These are phyloP conservation scores for Ambrosia artemisiifolia DNA, from an alignment of 129 eudicot genomes.

Conservation along the genomic window DNA sequence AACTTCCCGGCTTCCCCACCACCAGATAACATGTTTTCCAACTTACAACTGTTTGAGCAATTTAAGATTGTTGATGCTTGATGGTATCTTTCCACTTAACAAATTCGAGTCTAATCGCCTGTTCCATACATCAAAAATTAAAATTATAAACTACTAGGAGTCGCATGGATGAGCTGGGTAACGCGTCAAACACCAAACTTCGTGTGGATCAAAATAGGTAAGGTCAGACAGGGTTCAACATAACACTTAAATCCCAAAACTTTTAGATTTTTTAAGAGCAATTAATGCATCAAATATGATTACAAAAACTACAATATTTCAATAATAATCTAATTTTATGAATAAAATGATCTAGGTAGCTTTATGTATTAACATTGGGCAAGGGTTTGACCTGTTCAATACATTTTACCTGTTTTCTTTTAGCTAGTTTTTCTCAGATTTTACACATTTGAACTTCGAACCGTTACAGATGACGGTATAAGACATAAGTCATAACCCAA, in stretches of 20 bases:
- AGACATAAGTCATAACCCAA: neutral
- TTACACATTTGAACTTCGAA: no score
- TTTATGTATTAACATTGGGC: no score
- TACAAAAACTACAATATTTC: neutral
- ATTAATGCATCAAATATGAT: neutral
- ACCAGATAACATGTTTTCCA: neutral
- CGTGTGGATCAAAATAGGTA: neutral
- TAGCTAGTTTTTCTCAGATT: no score
- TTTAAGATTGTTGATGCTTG: slow-evolving; percentile 62
- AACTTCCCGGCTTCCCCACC: neutral
- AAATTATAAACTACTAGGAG: neutral
- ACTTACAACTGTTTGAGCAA: slow-evolving; percentile 68
- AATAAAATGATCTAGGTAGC: no score
- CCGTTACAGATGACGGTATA: no score
- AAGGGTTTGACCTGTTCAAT: no score
- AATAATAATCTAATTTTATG: no score
- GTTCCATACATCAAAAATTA: slow-evolving; percentile 4
- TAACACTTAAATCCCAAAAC: no score
- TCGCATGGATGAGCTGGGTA: neutral
- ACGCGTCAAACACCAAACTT: neutral
- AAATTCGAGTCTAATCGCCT: slow-evolving; percentile 75
- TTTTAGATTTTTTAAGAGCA: neutral
- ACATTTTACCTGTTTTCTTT: no score
- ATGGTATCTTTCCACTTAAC: slow-evolving; percentile 62
- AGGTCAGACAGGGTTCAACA: neutral